Evolutionary conservation across 306 rosid species (phyloP), one percentile per base, ranked within the genome.

Genomic region (Hylodesmum podocarpum): DNA sequence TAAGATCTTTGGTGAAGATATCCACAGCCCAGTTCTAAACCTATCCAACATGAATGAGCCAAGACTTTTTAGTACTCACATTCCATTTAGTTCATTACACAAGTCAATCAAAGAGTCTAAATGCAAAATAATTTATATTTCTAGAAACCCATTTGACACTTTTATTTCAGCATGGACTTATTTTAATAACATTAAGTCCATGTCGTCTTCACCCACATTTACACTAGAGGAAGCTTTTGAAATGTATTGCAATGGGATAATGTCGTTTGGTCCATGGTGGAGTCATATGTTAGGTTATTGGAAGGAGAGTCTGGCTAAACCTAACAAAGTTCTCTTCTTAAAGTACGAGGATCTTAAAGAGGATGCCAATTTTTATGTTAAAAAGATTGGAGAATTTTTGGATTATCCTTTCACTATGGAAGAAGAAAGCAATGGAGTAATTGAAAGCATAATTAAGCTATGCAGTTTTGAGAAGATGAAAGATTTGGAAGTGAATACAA

Each of bases 121-220:
- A 29, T 75, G 79, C 1, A 74, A 28, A 79, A 49, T 90, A 28
- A 80, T 90, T 58, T 87, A 85, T 11, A 75, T 90, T 0, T 87
- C 89, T 12, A 53, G 95, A 25, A 87, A 90, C 78, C 95, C 90
- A 0, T 67, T 87, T 19, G 92, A 90, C 81, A 86, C 85, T n/a
- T 84, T 80, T 49, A 50, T 90, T 14, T 90, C 92, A 0, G 37
- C 80, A 0, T 90, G 88, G 91, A 67, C 8, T 43, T 86, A 73
- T 70, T 0, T 39, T 1, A 80, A 77, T 69, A 86, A 78, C 34
- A 5, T 78, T 11, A 77, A 14, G 39, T 68, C 34, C 1, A 18
- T 22, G 1, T 80, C 77, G 1, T 80, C 77, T 4, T 9, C 29
- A 10, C 51, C 82, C 1, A 16, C 66, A 0, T 3, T 84, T 18